Conservation (phyloP, 2,329 filamentous ascomycete species). For the Pestalotiopsis sp. region DNA sequence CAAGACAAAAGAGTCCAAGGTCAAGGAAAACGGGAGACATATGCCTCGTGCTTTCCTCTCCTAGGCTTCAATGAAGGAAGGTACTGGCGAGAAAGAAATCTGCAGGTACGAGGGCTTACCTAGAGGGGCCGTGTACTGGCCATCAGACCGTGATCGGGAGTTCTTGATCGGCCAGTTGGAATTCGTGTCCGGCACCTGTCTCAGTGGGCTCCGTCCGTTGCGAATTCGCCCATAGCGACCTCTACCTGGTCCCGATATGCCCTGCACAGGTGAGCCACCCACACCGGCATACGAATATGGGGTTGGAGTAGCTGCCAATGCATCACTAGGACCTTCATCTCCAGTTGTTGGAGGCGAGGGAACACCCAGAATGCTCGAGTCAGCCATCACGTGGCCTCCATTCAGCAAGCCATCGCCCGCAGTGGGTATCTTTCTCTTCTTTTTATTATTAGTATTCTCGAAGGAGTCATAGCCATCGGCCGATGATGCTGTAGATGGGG, state of each 20-base stretch:
- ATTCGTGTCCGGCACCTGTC: constrained; percentile 61
- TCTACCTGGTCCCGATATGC: constrained; percentile 82
- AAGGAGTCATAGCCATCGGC: constrained; percentile 94
- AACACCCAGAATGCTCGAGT: constrained; percentile 34
- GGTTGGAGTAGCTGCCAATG: constrained; percentile 29
- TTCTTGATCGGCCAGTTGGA: constrained; percentile 56
- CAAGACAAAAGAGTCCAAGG: not conserved
- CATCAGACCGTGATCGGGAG: constrained; percentile 46
- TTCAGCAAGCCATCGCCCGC: constrained; percentile 68
- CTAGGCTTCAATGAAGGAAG: not conserved
- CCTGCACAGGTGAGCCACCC: constrained; percentile 61
- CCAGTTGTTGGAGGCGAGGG: constrained; percentile 35
- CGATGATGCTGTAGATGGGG: constrained; percentile 70
- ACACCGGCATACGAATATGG: constrained; percentile 48
- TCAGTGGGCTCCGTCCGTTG: constrained; percentile 64
- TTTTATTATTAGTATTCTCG: constrained; percentile 99
- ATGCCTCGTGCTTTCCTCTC: not conserved
- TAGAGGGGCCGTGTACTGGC: constrained; percentile 39
- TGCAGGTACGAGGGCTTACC: constrained; percentile 40
- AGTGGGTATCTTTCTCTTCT: constrained; percentile 96
- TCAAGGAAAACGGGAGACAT: not conserved
- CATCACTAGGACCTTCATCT: constrained; percentile 36
- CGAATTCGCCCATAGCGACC: constrained; percentile 76
- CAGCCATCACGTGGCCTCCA: constrained; percentile 41
- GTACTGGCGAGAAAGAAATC: not conserved